These are phyloP conservation scores for Climacium dendroides DNA, from an alignment of 225 moss, liverwort and hornwort species.

Conservation along the genomic window DNA sequence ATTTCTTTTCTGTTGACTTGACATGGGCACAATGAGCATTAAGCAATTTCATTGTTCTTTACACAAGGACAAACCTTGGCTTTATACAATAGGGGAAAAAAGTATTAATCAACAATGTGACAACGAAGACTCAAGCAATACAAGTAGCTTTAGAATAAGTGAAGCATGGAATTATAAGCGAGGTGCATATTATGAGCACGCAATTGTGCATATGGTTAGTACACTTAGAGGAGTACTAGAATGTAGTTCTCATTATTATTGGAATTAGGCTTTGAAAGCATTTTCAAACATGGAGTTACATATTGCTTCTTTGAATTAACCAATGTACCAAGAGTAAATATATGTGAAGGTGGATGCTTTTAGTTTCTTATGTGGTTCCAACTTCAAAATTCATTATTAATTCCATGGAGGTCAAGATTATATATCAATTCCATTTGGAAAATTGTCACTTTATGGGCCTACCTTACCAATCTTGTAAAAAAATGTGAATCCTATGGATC, in stretches of 20 bases:
- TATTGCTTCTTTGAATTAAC: neutral
- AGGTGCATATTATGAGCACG: neutral
- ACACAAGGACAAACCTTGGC: neutral
- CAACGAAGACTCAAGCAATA: neutral
- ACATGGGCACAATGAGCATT: neutral
- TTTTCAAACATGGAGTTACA: fast-evolving
- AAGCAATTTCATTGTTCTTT: neutral
- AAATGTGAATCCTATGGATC: neutral
- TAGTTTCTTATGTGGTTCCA: fast-evolving
- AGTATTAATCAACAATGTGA: neutral
- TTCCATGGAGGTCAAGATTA: too few relatives aligned
- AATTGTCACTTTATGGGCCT: neutral
- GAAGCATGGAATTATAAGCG: too few relatives aligned
- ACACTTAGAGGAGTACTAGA: too few relatives aligned
- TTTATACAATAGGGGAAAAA: neutral
- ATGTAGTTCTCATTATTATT: too few relatives aligned
- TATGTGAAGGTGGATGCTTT: fast-evolving
- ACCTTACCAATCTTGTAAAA: neutral
- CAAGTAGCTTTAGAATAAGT: fast-evolving
- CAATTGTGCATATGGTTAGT: too few relatives aligned
- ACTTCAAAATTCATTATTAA: neutral
- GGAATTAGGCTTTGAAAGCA: too few relatives aligned
- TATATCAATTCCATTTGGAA: neutral
- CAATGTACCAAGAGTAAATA: neutral
- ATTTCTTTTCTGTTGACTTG: neutral